Conservation (phyloP, 768 basidiomycete genomes). For the Phanerodontia chrysosporium region DNA sequence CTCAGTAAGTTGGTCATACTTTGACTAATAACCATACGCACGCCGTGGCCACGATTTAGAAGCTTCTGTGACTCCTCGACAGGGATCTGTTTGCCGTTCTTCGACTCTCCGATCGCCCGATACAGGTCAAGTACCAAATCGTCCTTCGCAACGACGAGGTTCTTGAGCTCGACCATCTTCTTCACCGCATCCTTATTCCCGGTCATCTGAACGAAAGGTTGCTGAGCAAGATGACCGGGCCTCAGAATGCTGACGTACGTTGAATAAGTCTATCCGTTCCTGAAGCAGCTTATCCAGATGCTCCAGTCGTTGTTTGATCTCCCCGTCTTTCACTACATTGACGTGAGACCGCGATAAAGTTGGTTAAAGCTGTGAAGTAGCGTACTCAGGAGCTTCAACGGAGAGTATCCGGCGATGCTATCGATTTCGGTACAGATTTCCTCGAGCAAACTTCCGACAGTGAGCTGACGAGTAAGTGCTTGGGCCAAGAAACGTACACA, state of each 20-base stretch:
- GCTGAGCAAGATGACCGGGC: too few relatives aligned
- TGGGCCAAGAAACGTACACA: background rate
- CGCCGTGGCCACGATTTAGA: background rate
- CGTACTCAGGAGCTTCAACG: background rate
- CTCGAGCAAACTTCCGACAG: background rate
- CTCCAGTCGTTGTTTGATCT: background rate
- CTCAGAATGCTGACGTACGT: too few relatives aligned
- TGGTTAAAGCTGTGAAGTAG: too few relatives aligned
- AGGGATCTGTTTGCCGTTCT: background rate
- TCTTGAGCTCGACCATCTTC: too few relatives aligned
- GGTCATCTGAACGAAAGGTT: too few relatives aligned
- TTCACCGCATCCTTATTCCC: too few relatives aligned
- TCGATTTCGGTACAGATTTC: background rate
- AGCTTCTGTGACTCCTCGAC: background rate
- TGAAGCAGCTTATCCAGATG: background rate
- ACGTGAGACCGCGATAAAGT: too few relatives aligned
- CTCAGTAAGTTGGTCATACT: background rate
- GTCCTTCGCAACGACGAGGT: too few relatives aligned
- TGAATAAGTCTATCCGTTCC: background rate
- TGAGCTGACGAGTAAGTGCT: background rate
- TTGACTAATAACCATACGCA: background rate
- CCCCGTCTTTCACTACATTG: background rate
- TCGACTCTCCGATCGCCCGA: background rate
- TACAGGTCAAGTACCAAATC: too few relatives aligned
- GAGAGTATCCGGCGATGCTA: background rate